Evolutionary conservation across 2,329 filamentous ascomycete genomes (phyloP), one percentile per base, ranked within the genome.

Genomic region (Fusarium succisae): DNA sequence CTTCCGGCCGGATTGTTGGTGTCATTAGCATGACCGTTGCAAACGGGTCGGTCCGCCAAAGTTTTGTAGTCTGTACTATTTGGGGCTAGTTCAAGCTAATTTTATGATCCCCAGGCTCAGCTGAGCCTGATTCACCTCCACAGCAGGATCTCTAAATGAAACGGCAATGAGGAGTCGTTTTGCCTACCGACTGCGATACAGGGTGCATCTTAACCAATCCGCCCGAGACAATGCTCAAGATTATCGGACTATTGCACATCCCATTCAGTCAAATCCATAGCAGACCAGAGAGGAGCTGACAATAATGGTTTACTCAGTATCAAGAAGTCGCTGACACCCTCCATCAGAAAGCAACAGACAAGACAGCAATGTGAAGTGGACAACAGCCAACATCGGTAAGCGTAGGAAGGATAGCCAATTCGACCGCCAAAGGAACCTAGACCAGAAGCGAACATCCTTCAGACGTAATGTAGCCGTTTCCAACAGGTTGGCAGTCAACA

Each of bases 261-360:
- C 11, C 0, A 9, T 26, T 9, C 17, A 4, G 5, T 20, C 43
- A 5, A 26, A 26, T 13, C 20, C 17, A 26, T 20, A 12, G 24
- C 5, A 14, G 17, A n/a, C 2, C 13, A 41, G 22, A n/a, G 22
- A 15, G 39, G 2, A 10, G 24, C 12, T 8, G 7, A 3, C 6
- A 1, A 14, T 4, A 6, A 4, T 18, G 4, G 15, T 24, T 24
- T 12, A 11, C 15, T 10, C 5, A 12, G 43, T 8, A 44, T 12
- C 0, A 20, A 45, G 17, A 4, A 0, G 24, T 14, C 5, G 18
- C 24, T 28, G 3, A 28, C 8, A 11, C 18, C 24, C 24, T 18
- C 12, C 24, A 4, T 10, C 12, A 28, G 44, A 22, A 28, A 28
- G 24, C 24, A 7, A 15, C 8, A 5, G n/a, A 22, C 41, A n/a